These are phyloP conservation scores for Phytophthora sp. DNA, from an alignment of 352 stramenopile species.

Conservation along the genomic window DNA sequence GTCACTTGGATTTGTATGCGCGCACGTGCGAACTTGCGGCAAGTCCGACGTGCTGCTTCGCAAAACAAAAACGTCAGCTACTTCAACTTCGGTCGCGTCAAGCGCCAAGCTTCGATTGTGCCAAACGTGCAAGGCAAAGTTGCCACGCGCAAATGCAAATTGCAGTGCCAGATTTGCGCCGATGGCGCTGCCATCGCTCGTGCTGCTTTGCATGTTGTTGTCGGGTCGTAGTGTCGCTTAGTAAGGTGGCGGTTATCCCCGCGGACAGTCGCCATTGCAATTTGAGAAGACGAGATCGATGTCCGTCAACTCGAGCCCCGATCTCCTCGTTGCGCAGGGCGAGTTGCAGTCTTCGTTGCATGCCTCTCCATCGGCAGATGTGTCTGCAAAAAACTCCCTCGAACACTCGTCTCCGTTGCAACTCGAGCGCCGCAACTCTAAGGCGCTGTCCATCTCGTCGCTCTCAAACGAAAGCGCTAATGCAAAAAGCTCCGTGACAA, in stretches of 20 bases:
- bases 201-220: slow-evolving; percentile 3
- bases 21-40: neutral
- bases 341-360: neutral
- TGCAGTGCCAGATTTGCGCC: too few species aligned
- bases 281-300: slow-evolving; percentile 6
- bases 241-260: slow-evolving; percentile 1
- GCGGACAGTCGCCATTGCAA: slow-evolving; percentile 2
- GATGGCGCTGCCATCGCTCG: too few species aligned
- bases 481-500: neutral
- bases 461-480: slow-evolving; percentile 19
- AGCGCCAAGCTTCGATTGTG: neutral
- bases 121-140: too few species aligned
- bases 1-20: slow-evolving; percentile 22
- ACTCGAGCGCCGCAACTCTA: slow-evolving; percentile 17
- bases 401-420: neutral
- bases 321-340: neutral
- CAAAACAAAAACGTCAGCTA: slow-evolving; percentile 8
- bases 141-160: too few species aligned
- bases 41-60: slow-evolving; percentile 23
- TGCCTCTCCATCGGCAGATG: neutral
- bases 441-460: slow-evolving; percentile 37
- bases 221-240: slow-evolving; percentile 10
- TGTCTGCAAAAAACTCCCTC: neutral
- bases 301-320: slow-evolving; percentile 12
- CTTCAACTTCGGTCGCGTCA: slow-evolving; percentile 15